Evolutionary conservation across 805 yeast genomes (phyloP).

Genomic region (Saccharomycopsis selenospora): DNA sequence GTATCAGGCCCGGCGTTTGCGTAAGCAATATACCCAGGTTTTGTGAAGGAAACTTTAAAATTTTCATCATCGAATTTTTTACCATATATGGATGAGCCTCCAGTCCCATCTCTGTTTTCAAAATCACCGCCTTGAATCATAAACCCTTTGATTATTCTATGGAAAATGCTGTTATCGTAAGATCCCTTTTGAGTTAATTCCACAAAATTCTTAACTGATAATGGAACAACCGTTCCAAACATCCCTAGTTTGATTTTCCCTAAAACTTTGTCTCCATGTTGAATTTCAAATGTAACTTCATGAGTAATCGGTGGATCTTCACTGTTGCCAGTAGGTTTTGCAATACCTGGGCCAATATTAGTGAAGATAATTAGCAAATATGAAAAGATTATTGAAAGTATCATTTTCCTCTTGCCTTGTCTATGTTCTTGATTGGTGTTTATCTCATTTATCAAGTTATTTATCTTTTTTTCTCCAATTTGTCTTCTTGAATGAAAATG

Average conservation of each 20-base stretch:
- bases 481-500: too few relatives aligned
- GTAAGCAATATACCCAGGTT: slow-evolving; percentile 64
- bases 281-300: slow-evolving; percentile 35
- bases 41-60: slow-evolving; percentile 57
- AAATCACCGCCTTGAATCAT: slow-evolving; percentile 90
- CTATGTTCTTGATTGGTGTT: not conserved
- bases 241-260: slow-evolving; percentile 51
- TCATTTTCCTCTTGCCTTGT: too few relatives aligned
- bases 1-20: slow-evolving; percentile 64
- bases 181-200: slow-evolving; percentile 39
- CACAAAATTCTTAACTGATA: slow-evolving; percentile 54
- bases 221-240: slow-evolving; percentile 60
- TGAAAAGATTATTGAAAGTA: too few relatives aligned
- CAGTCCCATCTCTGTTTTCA: slow-evolving; percentile 56
- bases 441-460: too few relatives aligned
- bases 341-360: not conserved
- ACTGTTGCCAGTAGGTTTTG: not conserved
- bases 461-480: too few relatives aligned
- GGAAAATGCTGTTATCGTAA: slow-evolving; percentile 60
- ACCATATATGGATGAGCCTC: slow-evolving; percentile 79
- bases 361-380: not conserved
- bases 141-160: slow-evolving; percentile 63
- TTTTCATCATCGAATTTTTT: slow-evolving; percentile 70
- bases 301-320: slow-evolving; percentile 47
- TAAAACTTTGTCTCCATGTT: slow-evolving; percentile 27